Percentiles rank a stretch among this genome's conserved stretches.
Conservation (phyloP, 768 basidiomycete species). For the Podaxis carcinomalis region DNA sequence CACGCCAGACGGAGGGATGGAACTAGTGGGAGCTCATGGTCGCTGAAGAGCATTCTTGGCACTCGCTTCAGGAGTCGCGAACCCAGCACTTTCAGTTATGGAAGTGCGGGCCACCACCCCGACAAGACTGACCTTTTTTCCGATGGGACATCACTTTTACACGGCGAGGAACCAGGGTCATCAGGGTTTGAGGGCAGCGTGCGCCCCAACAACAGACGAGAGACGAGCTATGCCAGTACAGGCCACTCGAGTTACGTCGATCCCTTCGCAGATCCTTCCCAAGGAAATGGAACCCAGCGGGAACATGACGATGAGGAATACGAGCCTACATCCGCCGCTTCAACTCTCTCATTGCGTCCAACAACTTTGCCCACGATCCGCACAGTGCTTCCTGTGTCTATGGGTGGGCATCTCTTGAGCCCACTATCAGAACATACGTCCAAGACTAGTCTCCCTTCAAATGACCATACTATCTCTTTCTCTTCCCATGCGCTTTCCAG, state of each 20-base stretch:
- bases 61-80: slow-evolving; percentile 34
- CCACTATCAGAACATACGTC: slow-evolving; percentile 36
- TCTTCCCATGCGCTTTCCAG: slow-evolving; percentile 25
- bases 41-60: slow-evolving; percentile 43
- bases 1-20: slow-evolving; percentile 31
- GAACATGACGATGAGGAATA: slow-evolving; percentile 11
- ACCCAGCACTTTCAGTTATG: slow-evolving; percentile 28
- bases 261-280: slow-evolving; percentile 41
- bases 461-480: slow-evolving; percentile 23
- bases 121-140: slow-evolving; percentile 51
- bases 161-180: slow-evolving; percentile 28
- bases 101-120: slow-evolving; percentile 28
- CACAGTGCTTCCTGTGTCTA: slow-evolving; percentile 29
- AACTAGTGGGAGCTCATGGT: slow-evolving; percentile 49
- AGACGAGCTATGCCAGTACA: slow-evolving; percentile 35
- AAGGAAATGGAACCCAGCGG: slow-evolving; percentile 21
- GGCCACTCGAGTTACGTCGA: slow-evolving; percentile 38
- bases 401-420: slow-evolving; percentile 29
- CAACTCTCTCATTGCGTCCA: slow-evolving; percentile 13
- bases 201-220: slow-evolving; percentile 24
- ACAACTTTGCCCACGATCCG: slow-evolving; percentile 22
- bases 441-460: slow-evolving; percentile 25
- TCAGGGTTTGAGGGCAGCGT: slow-evolving; percentile 19
- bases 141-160: slow-evolving; percentile 36
- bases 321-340: slow-evolving; percentile 14